Evolutionary conservation across 495 filamentous ascomycete genomes (phyloP).

Genomic region (Annulohypoxylon stygium): DNA sequence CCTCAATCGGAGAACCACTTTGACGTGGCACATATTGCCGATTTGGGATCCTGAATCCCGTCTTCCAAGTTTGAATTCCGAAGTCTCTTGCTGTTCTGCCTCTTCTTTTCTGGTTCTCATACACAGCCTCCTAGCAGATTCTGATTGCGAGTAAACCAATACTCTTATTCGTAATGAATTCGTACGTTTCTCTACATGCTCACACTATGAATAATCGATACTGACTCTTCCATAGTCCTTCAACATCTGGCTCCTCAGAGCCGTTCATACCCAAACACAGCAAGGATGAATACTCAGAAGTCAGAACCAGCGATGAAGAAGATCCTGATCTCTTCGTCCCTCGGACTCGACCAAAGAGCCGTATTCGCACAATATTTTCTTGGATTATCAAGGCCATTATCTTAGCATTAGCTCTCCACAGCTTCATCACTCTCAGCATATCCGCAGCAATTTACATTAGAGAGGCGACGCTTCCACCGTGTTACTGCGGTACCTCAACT

Average conservation of each 20-base stretch:
- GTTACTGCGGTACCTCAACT: not conserved
- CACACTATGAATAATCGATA: not conserved
- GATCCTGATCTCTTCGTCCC: not conserved
- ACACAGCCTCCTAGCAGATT: not conserved
- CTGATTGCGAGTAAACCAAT: not conserved
- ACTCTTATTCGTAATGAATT: not conserved
- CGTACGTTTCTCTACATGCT: not conserved
- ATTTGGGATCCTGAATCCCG: not conserved
- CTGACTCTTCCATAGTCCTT: not conserved
- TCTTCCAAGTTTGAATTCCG: not conserved
- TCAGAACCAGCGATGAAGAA: conserved; percentile 7
- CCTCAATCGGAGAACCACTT: not conserved
- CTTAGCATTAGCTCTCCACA: not conserved
- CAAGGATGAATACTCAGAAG: conserved; percentile 2
- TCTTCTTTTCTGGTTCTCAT: not conserved
- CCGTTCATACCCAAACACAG: not conserved
- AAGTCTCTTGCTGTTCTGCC: not conserved
- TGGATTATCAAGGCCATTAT: not conserved
- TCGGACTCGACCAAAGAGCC: not conserved
- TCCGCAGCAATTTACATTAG: not conserved
- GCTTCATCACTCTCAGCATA: conserved; percentile 5
- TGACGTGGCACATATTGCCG: not conserved
- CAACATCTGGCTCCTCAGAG: not conserved
- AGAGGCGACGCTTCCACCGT: not conserved
- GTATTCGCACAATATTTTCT: not conserved